A percentile compares a stretch with the other conserved stretches of the same genome.
Conservation (phyloP, 768 basidiomycete genomes). For the Tephrocybe sp. region DNA sequence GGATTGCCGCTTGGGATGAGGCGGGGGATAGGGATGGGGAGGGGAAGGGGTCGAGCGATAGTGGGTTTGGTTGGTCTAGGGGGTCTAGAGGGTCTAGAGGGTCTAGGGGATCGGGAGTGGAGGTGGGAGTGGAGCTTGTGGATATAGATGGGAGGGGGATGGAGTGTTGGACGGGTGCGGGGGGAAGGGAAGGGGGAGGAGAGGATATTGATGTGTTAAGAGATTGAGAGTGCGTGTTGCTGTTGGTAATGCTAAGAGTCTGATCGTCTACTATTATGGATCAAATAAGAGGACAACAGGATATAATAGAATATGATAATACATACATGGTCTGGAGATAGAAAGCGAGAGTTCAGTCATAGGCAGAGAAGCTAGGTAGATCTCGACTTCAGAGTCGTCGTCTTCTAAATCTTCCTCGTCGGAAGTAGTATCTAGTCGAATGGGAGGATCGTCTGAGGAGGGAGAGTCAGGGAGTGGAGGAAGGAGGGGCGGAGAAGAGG, state of each 20-base stretch:
- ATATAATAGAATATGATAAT: not conserved
- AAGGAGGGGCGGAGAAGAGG: not conserved
- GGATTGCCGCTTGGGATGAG: not conserved
- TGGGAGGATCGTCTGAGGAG: conserved; percentile 5
- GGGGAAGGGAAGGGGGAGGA: conserved; percentile 20
- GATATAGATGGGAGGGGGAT: conserved; percentile 31
- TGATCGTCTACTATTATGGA: not conserved
- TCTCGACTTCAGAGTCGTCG: conserved; percentile 27
- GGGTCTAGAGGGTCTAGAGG: not conserved
- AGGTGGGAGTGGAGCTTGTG: not conserved
- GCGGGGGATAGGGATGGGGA: not conserved
- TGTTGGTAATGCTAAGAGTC: not conserved
- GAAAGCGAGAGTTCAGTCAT: conserved; percentile 24
- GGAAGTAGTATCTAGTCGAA: conserved; percentile 10
- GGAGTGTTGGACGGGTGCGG: conserved; percentile 28
- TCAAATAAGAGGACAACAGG: no score
- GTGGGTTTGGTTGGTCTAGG: not conserved
- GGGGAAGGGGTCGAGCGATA: not conserved
- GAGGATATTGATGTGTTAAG: not conserved
- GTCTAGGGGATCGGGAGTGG: not conserved
- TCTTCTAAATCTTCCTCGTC: conserved; percentile 15
- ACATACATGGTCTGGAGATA: not conserved
- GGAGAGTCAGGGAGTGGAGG: conserved; percentile 1
- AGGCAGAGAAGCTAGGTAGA: conserved; percentile 30
- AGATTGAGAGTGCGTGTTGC: not conserved